Evolutionary conservation across 495 filamentous ascomycete genomes (phyloP), one percentile per base, ranked within the genome.

Genomic region (Penicillium samsonianum): DNA sequence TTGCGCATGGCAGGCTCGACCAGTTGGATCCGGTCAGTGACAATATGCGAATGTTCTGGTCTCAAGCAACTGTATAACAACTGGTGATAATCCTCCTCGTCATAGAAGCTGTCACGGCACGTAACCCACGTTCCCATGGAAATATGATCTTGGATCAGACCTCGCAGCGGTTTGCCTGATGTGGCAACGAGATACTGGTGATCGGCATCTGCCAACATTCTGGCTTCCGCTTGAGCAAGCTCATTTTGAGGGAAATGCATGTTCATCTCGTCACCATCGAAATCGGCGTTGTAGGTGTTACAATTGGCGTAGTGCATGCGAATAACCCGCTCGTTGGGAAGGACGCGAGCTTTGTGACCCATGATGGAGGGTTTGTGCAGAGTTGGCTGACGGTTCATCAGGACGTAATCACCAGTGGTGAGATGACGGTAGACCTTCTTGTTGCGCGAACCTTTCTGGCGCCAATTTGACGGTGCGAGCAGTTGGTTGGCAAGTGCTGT

Each of bases 221-320:
- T 79, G 3, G 94, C 94, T 73, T 99, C 95, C 3, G 91, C 86
- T 56, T 94, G 82, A 23, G 93, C 95, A 67, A 97, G 78, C 68
- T 97, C 95, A 64, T 95, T 97, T 62, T 99, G 95, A 10, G 95
- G 95, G 68, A 99, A 96, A 71, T 99, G 95, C 94, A 99, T 96
- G 71, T 99, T 99, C 95, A 99, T 99, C 74, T 99, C 95, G 65
- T 99, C 95, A 70, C 95, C 95, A 70, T 99, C 95, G 73, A 98
- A 99, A 83, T 99, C 95, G n/a, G 95, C 95, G 64, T 99, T 99
- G 81, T 99, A 98, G 11, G 95, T 96, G 69, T 97, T 98, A 73
- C 94, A 97, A 71, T 99, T 99, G 55, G 95, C 93, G 74, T 99
- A 99, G 78, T 98, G 95, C 93, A 99, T 97, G 55, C 95, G 92